These are phyloP conservation scores for Nicotiana tomentosiformis DNA, from an alignment of 257 asterid genomes.

Conservation along the genomic window DNA sequence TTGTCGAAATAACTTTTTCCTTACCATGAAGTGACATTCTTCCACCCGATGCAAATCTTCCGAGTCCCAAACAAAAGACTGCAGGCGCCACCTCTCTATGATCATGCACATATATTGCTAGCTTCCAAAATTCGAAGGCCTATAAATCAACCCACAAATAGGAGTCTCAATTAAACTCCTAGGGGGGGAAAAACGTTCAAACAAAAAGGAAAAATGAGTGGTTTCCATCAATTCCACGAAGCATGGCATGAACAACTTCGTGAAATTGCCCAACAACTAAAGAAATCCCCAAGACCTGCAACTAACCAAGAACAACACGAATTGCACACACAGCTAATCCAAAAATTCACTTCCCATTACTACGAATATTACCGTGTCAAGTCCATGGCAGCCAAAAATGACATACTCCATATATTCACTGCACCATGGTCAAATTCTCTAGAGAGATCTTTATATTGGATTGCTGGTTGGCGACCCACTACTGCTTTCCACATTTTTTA, in stretches of 20 bases:
- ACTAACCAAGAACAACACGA: constrained; percentile 29
- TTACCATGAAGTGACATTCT: no score
- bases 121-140: not conserved
- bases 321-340: constrained; percentile 32
- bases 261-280: constrained; percentile 34
- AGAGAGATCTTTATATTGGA: constrained; percentile 67
- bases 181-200: not conserved
- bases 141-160: not conserved
- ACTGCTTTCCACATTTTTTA: constrained; percentile 71
- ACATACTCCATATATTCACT: constrained; percentile 36
- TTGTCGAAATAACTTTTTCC: no score
- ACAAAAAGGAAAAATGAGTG: not conserved
- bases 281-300: constrained; percentile 27
- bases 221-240: constrained; percentile 41
- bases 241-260: constrained; percentile 53
- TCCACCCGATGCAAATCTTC: not conserved
- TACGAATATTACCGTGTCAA: constrained; percentile 48
- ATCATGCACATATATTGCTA: not conserved
- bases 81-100: not conserved
- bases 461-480: constrained; percentile 90
- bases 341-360: constrained; percentile 39
- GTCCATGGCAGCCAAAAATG: constrained; percentile 28
- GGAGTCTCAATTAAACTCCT: no score
- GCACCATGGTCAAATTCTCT: constrained; percentile 60
- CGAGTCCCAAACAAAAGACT: not conserved